Percentiles rank a stretch among this genome's conserved stretches.
phyloP scores from a whole-genome alignment of 805 yeast genomes.

The Saitoella complicata region DNA sequence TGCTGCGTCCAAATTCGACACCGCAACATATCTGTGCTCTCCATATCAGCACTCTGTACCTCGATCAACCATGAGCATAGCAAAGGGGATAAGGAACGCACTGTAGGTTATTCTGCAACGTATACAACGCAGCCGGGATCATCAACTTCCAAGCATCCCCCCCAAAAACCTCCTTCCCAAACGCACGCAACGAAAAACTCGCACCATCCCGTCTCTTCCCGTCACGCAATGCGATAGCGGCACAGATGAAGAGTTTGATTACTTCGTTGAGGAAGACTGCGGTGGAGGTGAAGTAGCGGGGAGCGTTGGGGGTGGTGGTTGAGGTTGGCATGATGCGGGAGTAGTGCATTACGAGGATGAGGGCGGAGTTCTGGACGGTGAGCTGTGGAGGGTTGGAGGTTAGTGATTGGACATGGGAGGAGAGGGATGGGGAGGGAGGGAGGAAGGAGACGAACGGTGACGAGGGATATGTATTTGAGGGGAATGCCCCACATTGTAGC shows the following conservation, averaged over 20 bases:
- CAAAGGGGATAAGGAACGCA: constrained; percentile 1
- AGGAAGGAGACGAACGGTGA: constrained; percentile 14
- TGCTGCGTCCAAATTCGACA: constrained; percentile 27
- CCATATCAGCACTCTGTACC: too few relatives aligned
- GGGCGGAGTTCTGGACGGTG: constrained; percentile 25
- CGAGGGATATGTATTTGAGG: constrained; percentile 21
- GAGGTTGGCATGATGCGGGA: constrained; percentile 26
- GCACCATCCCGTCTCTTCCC: constrained; percentile 12
- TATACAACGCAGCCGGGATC: constrained; percentile 26
- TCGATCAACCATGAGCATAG: too few relatives aligned
- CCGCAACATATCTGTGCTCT: constrained; percentile 21
- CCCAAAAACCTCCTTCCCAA: constrained; percentile 20
- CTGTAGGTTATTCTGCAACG: constrained; percentile 17
- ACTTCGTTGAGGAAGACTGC: constrained; percentile 27
- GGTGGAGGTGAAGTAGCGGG: constrained; percentile 24
- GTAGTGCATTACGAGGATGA: constrained; percentile 24
- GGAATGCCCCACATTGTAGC: constrained; percentile 14
- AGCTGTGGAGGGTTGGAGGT: constrained; percentile 9
- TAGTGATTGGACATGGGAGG: background rate
- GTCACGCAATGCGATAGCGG: constrained; percentile 13
- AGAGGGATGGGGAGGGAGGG: background rate
- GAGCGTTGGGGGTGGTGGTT: constrained; percentile 11
- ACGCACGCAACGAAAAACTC: constrained; percentile 5
- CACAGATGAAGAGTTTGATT: constrained; percentile 22
- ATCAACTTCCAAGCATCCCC: constrained; percentile 26